Percentiles rank a stretch among this genome's conserved stretches.
Conservation (phyloP, 306 rosid species). For the Calophaca sinica region DNA sequence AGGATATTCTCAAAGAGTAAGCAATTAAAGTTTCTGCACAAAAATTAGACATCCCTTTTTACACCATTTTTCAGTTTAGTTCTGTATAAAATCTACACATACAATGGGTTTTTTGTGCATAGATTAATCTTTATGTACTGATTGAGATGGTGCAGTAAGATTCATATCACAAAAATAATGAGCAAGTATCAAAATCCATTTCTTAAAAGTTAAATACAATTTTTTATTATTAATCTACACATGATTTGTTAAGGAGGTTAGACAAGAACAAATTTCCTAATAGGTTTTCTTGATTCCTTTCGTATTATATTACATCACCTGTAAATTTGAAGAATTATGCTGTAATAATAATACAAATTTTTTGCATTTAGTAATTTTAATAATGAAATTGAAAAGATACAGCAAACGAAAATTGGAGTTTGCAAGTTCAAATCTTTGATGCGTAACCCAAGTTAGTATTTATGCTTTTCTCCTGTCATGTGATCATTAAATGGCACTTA, state of each 20-base stretch:
- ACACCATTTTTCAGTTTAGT: neutral
- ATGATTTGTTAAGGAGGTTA: neutral
- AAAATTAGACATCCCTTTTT: slow-evolving; percentile 3
- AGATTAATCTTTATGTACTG: neutral
- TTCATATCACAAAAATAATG: neutral
- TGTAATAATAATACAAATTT: neutral
- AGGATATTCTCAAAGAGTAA: slow-evolving; percentile 98
- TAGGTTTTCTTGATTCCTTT: neutral
- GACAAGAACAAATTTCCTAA: neutral
- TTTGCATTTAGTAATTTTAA: neutral
- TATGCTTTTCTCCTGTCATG: neutral
- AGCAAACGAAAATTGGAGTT: neutral
- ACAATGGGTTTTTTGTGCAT: slow-evolving; percentile 6
- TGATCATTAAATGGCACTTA: neutral
- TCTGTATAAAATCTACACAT: neutral
- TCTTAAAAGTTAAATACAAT: neutral
- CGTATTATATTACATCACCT: neutral
- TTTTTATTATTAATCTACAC: slow-evolving; percentile 4
- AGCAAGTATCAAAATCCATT: no score
- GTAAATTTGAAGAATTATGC: neutral
- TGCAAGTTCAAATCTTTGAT: slow-evolving; percentile 12
- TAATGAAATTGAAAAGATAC: neutral
- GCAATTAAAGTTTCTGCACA: slow-evolving; percentile 38
- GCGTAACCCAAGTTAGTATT: neutral
- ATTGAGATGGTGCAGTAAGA: neutral